phyloP scores from a whole-genome alignment of 2,329 filamentous ascomycete species.

The Exserohilum turcica region DNA sequence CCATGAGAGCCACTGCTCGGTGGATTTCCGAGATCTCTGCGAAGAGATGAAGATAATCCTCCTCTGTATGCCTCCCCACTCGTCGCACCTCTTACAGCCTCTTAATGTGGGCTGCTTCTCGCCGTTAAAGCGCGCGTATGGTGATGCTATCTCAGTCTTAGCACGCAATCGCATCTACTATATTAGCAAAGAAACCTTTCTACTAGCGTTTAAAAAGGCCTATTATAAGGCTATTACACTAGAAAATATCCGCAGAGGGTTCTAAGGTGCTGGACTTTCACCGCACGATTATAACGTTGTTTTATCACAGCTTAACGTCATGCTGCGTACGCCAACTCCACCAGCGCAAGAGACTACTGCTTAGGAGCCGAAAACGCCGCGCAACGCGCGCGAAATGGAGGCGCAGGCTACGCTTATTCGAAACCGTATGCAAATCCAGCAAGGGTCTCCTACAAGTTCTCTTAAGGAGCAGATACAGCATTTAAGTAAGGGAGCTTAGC shows the following conservation, averaged over 20 bases:
- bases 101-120: slow-evolving; percentile 49
- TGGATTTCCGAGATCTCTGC: not conserved
- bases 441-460: too few relatives aligned
- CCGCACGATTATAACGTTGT: not conserved
- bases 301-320: slow-evolving; percentile 39
- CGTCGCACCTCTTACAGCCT: slow-evolving; percentile 47
- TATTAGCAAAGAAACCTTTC: not conserved
- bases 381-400: too few relatives aligned
- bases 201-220: not conserved
- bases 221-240: not conserved
- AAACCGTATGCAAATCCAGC: too few relatives aligned
- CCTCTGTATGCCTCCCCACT: slow-evolving; percentile 43
- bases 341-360: too few relatives aligned
- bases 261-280: not conserved
- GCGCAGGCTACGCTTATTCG: too few relatives aligned
- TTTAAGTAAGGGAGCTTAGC: too few relatives aligned
- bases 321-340: slow-evolving; percentile 20
- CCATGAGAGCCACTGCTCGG: slow-evolving; percentile 33
- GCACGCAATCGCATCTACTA: not conserved
- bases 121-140: not conserved
- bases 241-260: not conserved
- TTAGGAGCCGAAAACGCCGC: too few relatives aligned
- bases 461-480: too few relatives aligned
- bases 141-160: not conserved
- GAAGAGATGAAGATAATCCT: slow-evolving; percentile 21